Percentiles rank a stretch among this genome's conserved stretches.
Conservation (phyloP, 2,329 filamentous ascomycete genomes). For the Colletotrichum lentis region DNA sequence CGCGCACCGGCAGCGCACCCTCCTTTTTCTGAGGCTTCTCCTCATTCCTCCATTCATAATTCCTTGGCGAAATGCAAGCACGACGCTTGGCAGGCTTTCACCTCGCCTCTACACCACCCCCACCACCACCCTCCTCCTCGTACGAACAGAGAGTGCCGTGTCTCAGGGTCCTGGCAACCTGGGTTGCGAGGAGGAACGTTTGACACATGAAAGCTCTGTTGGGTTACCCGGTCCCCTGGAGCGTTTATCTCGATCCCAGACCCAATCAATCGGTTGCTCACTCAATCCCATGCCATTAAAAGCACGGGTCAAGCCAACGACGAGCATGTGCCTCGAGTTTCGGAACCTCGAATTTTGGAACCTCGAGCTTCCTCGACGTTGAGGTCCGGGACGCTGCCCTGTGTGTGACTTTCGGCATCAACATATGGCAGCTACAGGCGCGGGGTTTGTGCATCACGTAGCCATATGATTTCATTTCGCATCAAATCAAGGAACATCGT, state of each 20-base stretch:
- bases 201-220: neutral
- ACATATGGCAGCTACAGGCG: neutral
- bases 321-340: neutral
- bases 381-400: neutral
- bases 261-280: neutral
- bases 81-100: neutral
- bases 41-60: neutral
- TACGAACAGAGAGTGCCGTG: neutral
- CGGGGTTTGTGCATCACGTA: neutral
- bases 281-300: neutral
- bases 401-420: neutral
- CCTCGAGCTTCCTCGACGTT: neutral
- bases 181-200: neutral
- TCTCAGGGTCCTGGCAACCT: neutral
- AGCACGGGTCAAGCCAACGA: neutral
- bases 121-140: too few species aligned
- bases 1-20: conserved; percentile 13
- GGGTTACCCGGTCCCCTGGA: neutral
- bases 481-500: neutral
- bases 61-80: conserved; percentile 5
- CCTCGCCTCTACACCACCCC: neutral
- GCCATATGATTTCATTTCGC: neutral
- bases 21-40: conserved; percentile 14
- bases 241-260: neutral
- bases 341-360: neutral